Conservation (phyloP, 2,329 filamentous ascomycete species). For the Fusarium circinatum region DNA sequence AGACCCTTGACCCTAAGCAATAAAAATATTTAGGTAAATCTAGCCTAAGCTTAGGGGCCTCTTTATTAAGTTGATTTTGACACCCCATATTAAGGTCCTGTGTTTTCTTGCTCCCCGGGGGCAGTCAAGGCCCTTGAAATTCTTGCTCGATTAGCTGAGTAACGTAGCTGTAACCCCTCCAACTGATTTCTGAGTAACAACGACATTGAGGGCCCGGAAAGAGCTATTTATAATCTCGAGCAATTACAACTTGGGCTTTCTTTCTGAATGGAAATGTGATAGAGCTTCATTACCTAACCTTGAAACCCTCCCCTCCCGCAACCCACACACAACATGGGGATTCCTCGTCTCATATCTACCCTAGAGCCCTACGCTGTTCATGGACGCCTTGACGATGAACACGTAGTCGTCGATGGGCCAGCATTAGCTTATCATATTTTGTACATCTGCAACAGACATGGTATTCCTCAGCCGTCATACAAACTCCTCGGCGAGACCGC, state of each 20-base stretch:
- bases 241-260: not conserved
- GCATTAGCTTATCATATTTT: conserved; percentile 80
- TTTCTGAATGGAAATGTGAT: not conserved
- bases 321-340: conserved; percentile 60
- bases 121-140: not conserved
- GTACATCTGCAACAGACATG: conserved; percentile 62
- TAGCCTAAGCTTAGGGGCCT: too few relatives aligned
- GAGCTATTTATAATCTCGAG: too few relatives aligned
- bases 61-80: too few relatives aligned
- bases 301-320: not conserved
- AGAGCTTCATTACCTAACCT: not conserved
- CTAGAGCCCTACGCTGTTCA: conserved; percentile 63
- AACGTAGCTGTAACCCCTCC: not conserved
- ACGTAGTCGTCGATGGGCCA: conserved; percentile 78
- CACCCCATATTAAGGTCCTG: too few relatives aligned
- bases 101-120: too few relatives aligned
- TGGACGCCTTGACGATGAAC: conserved; percentile 53
- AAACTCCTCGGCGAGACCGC: conserved; percentile 68
- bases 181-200: too few relatives aligned
- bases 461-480: conserved; percentile 70
- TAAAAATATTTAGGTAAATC: too few relatives aligned
- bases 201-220: not conserved
- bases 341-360: conserved; percentile 64
- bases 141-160: not conserved
- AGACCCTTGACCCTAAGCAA: too few relatives aligned